Base-by-base conservation (phyloP, 2,329 filamentous ascomycete genomes). In the Trichoderma afroharzianum region DNA sequence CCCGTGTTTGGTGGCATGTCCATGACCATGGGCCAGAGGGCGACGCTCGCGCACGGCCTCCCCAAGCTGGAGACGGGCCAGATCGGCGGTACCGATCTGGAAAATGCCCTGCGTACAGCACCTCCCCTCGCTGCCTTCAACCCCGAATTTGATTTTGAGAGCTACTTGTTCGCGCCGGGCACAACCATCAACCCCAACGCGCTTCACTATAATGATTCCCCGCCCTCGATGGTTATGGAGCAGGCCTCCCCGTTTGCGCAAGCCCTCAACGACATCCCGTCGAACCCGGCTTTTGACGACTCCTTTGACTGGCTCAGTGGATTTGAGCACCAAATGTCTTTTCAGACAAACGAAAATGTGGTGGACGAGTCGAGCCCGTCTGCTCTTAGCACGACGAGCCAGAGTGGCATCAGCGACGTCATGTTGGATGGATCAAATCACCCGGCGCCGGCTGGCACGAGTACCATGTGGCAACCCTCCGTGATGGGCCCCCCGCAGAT, bases 351-450 rank as follows among this genome's bases (percentile, higher is more conserved):
- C 77, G 94, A 97, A 76, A 92, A 91, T 75, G 94, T 93, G 32
- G 88, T 98, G 68, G 95, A 97, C 77, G 94, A 93, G 72, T 98
- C 96, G 12, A 98, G 96, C 15, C 96, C 96, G 18, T 98, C 96
- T 9, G 94, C 94, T 61, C 95, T 98, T 80, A 98, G 95, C 83
- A 97, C 93, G 57, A 93, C 93, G 72, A 98, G 95, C 82, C 95
- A 97, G 78, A 95, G 93, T 80, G 93, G 92, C 64, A 93, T 95
- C 80, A 97, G 93, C 81, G 96, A 98, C 79, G 90, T 94, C 72
- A 94, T 97, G 91, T 86, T 96, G 71, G 94, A 98, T 81, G 93
- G 93, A 72, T 89, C 89, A 47, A 92, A 91, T 80, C 90, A 91
- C 75, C 85, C 87, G 53, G 84, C 87, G 47, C 82, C 86, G 71